Conservation (phyloP, 805 yeast genomes). For the Suhomyces sp. region DNA sequence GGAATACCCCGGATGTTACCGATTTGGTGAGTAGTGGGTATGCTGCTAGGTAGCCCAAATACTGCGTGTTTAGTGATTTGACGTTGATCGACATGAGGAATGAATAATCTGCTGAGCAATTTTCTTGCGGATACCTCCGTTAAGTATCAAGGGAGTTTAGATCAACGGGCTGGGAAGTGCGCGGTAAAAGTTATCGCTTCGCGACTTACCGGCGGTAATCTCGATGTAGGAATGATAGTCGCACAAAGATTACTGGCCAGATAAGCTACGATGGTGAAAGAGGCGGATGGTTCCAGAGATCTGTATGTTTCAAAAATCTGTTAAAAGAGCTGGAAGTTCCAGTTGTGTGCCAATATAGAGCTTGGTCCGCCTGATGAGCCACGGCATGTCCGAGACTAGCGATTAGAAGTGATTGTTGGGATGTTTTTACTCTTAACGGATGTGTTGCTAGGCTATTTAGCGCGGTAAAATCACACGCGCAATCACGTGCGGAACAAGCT, state of each 20-base stretch:
- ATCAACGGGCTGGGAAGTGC: neutral
- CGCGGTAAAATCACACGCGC: neutral
- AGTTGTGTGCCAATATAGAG: no score
- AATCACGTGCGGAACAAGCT: neutral
- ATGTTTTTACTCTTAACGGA: neutral
- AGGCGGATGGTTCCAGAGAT: no score
- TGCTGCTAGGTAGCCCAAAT: constrained; percentile 37
- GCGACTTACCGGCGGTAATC: neutral
- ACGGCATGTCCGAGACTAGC: no score
- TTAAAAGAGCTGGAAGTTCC: no score
- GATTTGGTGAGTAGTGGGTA: constrained; percentile 61
- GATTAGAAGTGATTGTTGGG: neutral
- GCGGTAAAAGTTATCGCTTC: neutral
- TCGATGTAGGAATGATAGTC: neutral
- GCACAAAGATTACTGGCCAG: neutral
- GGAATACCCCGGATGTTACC: constrained; percentile 53
- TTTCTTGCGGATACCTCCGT: neutral
- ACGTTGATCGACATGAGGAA: neutral
- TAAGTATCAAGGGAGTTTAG: neutral
- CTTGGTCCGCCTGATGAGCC: no score
- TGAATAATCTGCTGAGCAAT: neutral
- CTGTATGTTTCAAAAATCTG: no score
- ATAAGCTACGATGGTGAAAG: no score
- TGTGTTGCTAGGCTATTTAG: neutral
- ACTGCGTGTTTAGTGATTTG: constrained; percentile 21